Base-by-base conservation (phyloP, 2,329 filamentous ascomycete genomes). In the Fusarium penzigii region DNA sequence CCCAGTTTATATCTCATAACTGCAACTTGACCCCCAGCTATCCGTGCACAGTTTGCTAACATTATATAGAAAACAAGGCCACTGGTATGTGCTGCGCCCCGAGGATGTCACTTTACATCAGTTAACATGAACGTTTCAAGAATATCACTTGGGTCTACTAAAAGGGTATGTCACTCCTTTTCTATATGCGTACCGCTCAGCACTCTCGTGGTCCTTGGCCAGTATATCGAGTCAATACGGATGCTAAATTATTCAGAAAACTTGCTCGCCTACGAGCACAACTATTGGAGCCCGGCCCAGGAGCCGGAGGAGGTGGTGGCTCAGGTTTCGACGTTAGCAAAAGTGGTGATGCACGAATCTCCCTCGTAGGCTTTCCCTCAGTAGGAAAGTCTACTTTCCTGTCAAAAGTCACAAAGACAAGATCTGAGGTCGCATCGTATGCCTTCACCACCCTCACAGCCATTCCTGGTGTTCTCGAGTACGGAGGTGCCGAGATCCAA, bases 391-490 rank as follows among this genome's bases (percentile, higher is more conserved):
- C 94, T 3, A 99, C 94, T 0, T 97, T 99, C 69, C 73, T 99
- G n/a, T 97, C 92, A 44, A 97, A 97, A 69, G 95, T 99, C 70
- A 99, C 94, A 45, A 97, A 96, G 76, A 99, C 95, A 39, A 92
- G 91, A 68, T 96, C 92, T 46, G 93, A 97, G 71, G 92, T 97
- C 29, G 94, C 94, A 1, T 90, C 94, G 1, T 99, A 99, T 70
- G 87, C 93, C 51, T 99, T 99, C 83, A 99, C 94, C 11, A 99
- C 94, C 2, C 80, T 99, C 42, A 99, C 94, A 10, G 95, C 94
- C 36, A 99, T 99, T 62, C 94, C 94, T 1, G 94, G 94, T 63
- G 95, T 99, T 39, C 83, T 99, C 49, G 93, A 97, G 77, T 99
- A 99, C 74, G 94, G 92, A 12, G 95, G 94, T 48, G 94, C 94